Percentiles rank a stretch among this genome's conserved stretches.
Conservation (phyloP, 495 filamentous ascomycete species). For the Xanthoparmelia taractica region DNA sequence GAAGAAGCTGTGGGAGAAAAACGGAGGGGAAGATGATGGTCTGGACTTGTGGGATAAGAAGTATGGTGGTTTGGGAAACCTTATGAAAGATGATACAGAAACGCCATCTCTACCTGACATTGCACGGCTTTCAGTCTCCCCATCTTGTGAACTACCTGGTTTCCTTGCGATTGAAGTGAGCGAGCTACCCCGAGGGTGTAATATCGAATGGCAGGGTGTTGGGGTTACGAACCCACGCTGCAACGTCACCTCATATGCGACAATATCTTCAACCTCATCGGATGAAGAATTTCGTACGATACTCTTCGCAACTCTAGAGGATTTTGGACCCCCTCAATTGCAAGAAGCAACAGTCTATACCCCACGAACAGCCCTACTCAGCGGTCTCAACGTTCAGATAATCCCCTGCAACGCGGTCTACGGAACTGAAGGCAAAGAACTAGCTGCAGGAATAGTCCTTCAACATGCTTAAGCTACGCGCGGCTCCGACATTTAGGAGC, state of each 20-base stretch:
- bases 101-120: constrained; percentile 15
- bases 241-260: constrained; percentile 12
- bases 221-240: constrained; percentile 32
- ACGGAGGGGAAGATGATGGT: constrained; percentile 38
- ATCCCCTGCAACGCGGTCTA: constrained; percentile 43
- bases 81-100: constrained; percentile 7
- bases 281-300: constrained; percentile 10
- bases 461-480: constrained; percentile 16
- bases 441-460: constrained; percentile 37
- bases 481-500: neutral
- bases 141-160: constrained; percentile 40
- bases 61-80: constrained; percentile 37
- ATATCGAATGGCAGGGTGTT: constrained; percentile 66
- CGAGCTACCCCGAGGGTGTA: constrained; percentile 57
- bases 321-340: neutral
- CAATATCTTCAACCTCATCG: neutral
- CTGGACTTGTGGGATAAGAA: constrained; percentile 69
- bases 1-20: constrained; percentile 12
- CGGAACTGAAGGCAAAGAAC: constrained; percentile 34
- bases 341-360: constrained; percentile 18
- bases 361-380: constrained; percentile 18
- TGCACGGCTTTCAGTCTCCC: constrained; percentile 24
- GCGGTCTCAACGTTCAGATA: constrained; percentile 31
- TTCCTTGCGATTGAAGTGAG: constrained; percentile 67
- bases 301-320: neutral